Conservation (phyloP, 2,329 filamentous ascomycete genomes). For the Botrytis cinerea region DNA sequence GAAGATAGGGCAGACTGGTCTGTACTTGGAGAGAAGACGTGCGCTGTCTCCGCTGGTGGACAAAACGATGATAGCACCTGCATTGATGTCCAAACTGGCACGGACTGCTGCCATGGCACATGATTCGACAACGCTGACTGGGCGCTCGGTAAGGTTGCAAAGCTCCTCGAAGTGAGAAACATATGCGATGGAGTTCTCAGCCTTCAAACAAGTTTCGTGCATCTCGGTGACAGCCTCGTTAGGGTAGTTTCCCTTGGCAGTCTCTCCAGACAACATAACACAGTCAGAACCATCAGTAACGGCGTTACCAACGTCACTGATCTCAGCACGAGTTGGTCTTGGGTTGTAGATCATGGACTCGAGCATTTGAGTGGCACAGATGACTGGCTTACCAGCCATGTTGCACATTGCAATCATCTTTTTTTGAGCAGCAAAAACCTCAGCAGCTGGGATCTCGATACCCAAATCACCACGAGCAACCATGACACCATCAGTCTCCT, state of each 20-base stretch:
- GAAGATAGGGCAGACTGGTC: conserved; percentile 97
- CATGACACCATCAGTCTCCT: conserved; percentile 98
- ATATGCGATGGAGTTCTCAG: conserved; percentile 96
- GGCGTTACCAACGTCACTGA: conserved; percentile 97
- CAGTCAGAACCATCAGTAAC: conserved; percentile 98
- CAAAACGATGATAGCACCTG: conserved; percentile 91
- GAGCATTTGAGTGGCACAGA: conserved; percentile 99
- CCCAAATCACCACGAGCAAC: conserved; percentile 97
- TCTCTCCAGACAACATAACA: conserved; percentile 99
- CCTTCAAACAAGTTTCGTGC: conserved; percentile 95
- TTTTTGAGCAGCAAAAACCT: conserved; percentile 99
- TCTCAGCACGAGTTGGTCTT: conserved; percentile 94
- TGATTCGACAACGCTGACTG: conserved; percentile 86
- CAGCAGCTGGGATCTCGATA: conserved; percentile 97
- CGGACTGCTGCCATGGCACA: conserved; percentile 97
- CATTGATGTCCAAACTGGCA: conserved; percentile 92
- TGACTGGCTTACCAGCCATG: conserved; percentile 96
- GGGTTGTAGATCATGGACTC: conserved; percentile 99
- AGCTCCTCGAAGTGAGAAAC: conserved; percentile 96
- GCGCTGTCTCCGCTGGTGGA: conserved; percentile 95
- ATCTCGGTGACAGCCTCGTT: conserved; percentile 93
- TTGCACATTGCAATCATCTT: conserved; percentile 99
- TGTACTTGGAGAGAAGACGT: conserved; percentile 95
- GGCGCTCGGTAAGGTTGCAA: conserved; percentile 77
- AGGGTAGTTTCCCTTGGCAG: conserved; percentile 95